Base-by-base conservation (phyloP, 306 rosid genomes). In the Senna tora region DNA sequence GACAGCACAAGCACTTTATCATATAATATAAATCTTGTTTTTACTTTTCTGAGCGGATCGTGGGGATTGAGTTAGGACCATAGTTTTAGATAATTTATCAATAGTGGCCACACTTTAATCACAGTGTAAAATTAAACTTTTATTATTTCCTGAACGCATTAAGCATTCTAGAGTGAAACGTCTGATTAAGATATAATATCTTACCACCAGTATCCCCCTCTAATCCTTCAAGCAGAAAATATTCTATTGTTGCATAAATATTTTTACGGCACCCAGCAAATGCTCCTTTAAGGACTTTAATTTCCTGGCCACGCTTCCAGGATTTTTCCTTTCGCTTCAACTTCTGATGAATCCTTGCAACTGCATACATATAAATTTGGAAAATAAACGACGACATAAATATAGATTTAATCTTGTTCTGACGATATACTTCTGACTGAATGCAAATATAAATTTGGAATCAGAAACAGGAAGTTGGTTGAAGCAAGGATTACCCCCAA, bases 171-270 rank as follows among this genome's bases (percentile, higher is more conserved):
- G 62, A 56, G 41, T 56, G 0, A 59, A 52, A 20, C 9, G 20
- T 6, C 51, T 2, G 51, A 3, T 5, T 57, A 2, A 25, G 1
- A 25, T n/a, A n/a, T n/a, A n/a, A n/a, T n/a, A 25, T 30, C 86
- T 76, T 75, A 89, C 95, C 95, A 62, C 95, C 89, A 22, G 85
- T 33, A n/a, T 86, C 91, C 49, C 89, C 91, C 74, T 77, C 53
- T 9, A 83, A 69, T 34, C 91, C 88, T 74, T 81, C 91, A 65
- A 89, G 84, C 76, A 84, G 57, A 78, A 89, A 84, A 67, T 79
- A 84, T n/a, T 89, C 95, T 43, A 89, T 56, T 17, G 87, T 83
- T 20, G 92, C 95, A 84, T 78, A 86, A 64, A 81, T 74, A 41
- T 70, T 82, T 7, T 60, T 75, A 55, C 81, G 76, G 67, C 59